Percentiles rank a stretch among this genome's conserved stretches.
phyloP scores from a whole-genome alignment of 2,329 filamentous ascomycete genomes.

The Xylariaceae sp. region DNA sequence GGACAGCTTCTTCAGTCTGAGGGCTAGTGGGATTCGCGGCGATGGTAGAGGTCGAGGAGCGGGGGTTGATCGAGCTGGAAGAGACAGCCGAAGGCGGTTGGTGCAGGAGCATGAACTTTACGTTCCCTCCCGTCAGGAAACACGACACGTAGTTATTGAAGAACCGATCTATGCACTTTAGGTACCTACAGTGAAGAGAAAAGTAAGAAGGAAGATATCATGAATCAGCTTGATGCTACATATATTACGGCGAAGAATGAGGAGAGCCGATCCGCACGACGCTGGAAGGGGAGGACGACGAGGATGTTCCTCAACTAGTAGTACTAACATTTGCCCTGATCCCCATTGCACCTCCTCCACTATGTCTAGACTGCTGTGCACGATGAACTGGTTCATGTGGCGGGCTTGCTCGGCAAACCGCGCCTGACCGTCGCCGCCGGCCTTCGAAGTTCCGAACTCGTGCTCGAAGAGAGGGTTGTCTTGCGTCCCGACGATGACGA shows the following conservation, averaged over 20 bases:
- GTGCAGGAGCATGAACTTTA: slow-evolving; percentile 91
- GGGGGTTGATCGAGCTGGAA: slow-evolving; percentile 30
- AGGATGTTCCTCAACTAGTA: background rate
- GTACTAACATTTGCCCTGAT: slow-evolving; percentile 66
- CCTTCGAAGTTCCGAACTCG: slow-evolving; percentile 94
- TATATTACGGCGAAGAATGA: too few species aligned
- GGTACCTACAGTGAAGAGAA: slow-evolving; percentile 48
- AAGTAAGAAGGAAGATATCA: too few species aligned
- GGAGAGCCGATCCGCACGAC: too few species aligned
- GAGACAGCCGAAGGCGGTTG: slow-evolving; percentile 73
- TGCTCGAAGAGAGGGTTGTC: slow-evolving; percentile 96
- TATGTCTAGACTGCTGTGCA: slow-evolving; percentile 89
- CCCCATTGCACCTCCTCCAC: slow-evolving; percentile 97
- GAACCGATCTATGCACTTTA: slow-evolving; percentile 95
- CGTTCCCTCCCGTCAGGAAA: slow-evolving; percentile 87
- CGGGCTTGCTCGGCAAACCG: slow-evolving; percentile 84
- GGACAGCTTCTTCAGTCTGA: slow-evolving; percentile 90
- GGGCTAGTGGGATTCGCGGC: slow-evolving; percentile 80
- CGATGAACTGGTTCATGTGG: slow-evolving; percentile 95
- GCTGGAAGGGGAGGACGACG: too few species aligned
- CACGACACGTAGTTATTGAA: slow-evolving; percentile 93
- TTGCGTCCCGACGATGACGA: slow-evolving; percentile 89
- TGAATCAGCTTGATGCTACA: too few species aligned
- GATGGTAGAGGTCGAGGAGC: slow-evolving; percentile 59
- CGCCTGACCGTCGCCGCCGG: slow-evolving; percentile 86